phyloP scores from a whole-genome alignment of 2,329 filamentous ascomycete species.

The Colletotrichum lupini region DNA sequence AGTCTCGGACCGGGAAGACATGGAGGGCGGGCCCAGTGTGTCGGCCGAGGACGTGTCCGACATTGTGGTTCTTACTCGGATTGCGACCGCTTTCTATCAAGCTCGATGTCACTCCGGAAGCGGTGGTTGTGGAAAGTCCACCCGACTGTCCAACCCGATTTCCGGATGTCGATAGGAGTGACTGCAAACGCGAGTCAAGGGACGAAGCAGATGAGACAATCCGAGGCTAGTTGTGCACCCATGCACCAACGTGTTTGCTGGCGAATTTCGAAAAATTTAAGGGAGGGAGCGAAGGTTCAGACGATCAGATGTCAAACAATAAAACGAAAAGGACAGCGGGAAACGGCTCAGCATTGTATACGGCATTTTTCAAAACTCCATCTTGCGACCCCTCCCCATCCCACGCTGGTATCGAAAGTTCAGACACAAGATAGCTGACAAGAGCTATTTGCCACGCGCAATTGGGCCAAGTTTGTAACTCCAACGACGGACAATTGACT shows the following conservation, averaged over 20 bases:
- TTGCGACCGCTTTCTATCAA: background rate
- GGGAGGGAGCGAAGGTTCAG: conserved; percentile 22
- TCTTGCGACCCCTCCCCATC: conserved; percentile 15
- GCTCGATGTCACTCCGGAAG: background rate
- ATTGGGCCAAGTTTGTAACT: conserved; percentile 12
- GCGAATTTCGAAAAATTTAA: background rate
- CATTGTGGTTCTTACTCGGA: conserved; percentile 14
- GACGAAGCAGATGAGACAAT: conserved; percentile 21
- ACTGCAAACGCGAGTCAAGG: conserved; percentile 17
- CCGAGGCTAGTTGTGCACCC: conserved; percentile 2
- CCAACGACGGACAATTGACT: conserved; percentile 15
- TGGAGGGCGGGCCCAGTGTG: background rate
- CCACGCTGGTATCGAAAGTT: conserved; percentile 17
- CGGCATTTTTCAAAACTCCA: conserved; percentile 12
- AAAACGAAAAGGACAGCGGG: conserved; percentile 1
- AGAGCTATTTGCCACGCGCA: conserved; percentile 30
- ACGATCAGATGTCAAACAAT: conserved; percentile 7
- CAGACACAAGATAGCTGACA: conserved; percentile 26
- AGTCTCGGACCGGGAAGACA: conserved; percentile 25
- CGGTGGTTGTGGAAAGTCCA: background rate
- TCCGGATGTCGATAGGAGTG: background rate
- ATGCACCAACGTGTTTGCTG: background rate
- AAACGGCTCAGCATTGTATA: conserved; percentile 21
- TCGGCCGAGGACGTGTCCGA: conserved; percentile 14
- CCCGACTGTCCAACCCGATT: background rate